Percentiles rank a stretch among this genome's conserved stretches.
phyloP scores from a whole-genome alignment of 768 basidiomycete genomes.

The Mycena epipterygia region DNA sequence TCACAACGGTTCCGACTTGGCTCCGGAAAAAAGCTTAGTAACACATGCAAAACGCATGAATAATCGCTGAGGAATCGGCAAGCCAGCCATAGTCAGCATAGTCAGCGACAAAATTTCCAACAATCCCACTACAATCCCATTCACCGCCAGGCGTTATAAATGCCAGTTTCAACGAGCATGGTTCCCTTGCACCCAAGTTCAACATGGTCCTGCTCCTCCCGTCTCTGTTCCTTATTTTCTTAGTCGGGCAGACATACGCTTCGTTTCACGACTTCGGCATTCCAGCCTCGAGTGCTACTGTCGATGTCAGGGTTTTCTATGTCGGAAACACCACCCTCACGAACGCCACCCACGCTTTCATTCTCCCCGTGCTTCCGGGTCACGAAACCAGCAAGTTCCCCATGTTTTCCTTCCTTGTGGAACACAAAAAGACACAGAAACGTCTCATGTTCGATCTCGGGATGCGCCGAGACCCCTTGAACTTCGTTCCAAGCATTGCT shows the following conservation, averaged over 20 bases:
- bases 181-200: not conserved
- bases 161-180: too few relatives aligned
- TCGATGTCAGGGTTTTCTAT: constrained; percentile 26
- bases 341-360: not conserved
- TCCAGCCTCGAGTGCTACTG: constrained; percentile 14
- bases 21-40: too few relatives aligned
- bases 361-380: constrained; percentile 15
- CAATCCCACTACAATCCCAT: too few relatives aligned
- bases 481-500: constrained; percentile 13
- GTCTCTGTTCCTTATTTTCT: not conserved
- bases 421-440: constrained; percentile 6
- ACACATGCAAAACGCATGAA: too few relatives aligned
- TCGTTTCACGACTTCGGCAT: constrained; percentile 23
- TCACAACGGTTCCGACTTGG: too few relatives aligned
- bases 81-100: too few relatives aligned
- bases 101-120: too few relatives aligned
- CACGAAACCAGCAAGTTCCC: constrained; percentile 12
- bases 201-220: too few relatives aligned
- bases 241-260: not conserved
- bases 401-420: constrained; percentile 22
- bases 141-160: too few relatives aligned
- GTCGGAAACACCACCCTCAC: constrained; percentile 23
- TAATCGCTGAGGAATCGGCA: too few relatives aligned
- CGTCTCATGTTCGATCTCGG: constrained; percentile 35
- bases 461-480: constrained; percentile 20